Evolutionary conservation across 768 basidiomycete genomes (phyloP).

Genomic region (Phylloporus sp.): DNA sequence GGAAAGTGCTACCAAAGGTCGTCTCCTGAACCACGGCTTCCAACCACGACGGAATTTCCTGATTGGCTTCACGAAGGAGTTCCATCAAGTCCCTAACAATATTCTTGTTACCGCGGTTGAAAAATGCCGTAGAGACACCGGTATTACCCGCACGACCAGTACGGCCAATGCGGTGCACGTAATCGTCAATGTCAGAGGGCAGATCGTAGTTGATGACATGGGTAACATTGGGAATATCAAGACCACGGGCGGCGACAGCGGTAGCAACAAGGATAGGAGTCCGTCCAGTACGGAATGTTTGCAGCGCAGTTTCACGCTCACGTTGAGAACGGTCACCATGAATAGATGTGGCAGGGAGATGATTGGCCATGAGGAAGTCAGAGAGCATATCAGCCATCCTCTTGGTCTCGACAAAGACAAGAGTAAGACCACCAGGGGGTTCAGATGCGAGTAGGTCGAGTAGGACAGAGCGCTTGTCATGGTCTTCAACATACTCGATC

Average conservation of each 20-base stretch:
- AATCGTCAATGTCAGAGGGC: slow-evolving; percentile 97
- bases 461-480: slow-evolving; percentile 94
- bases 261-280: slow-evolving; percentile 98
- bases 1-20: slow-evolving; percentile 57
- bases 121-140: slow-evolving; percentile 93
- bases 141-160: slow-evolving; percentile 99
- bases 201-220: slow-evolving; percentile 99
- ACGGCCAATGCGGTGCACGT: slow-evolving; percentile 97
- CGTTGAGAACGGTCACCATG: slow-evolving; percentile 98
- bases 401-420: slow-evolving; percentile 99
- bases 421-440: slow-evolving; percentile 66
- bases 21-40: slow-evolving; percentile 82
- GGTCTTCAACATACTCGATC: slow-evolving; percentile 96
- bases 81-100: slow-evolving; percentile 91
- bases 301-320: slow-evolving; percentile 93
- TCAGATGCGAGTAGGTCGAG: slow-evolving; percentile 90
- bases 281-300: slow-evolving; percentile 91
- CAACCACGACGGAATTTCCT: slow-evolving; percentile 90
- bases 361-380: slow-evolving; percentile 84
- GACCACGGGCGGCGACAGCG: slow-evolving; percentile 96
- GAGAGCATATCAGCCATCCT: slow-evolving; percentile 98
- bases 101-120: slow-evolving; percentile 89
- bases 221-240: slow-evolving; percentile 98
- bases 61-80: slow-evolving; percentile 92
- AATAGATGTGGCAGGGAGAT: slow-evolving; percentile 90